phyloP scores from a whole-genome alignment of 106 monocot species.

The Phalaenopsis aphrodite region DNA sequence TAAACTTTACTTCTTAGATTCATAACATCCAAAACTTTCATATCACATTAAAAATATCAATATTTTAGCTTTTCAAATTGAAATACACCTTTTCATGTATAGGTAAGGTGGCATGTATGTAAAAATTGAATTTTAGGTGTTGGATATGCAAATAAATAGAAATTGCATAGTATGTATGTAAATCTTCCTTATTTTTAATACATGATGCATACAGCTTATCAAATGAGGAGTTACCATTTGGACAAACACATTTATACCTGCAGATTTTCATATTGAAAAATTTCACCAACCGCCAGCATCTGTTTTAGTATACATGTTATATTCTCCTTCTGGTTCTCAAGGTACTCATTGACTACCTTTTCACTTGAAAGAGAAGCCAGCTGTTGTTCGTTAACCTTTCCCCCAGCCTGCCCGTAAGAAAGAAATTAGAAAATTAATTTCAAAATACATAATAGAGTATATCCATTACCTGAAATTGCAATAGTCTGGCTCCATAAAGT shows the following conservation, averaged over 20 bases:
- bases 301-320: slow-evolving; percentile 75
- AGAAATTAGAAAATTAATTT: slow-evolving; percentile 13
- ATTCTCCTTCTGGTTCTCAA: slow-evolving; percentile 64
- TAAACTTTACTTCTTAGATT: no score
- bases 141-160: no score
- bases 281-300: slow-evolving; percentile 43
- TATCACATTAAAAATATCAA: no score
- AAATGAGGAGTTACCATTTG: background rate
- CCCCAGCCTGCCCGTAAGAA: slow-evolving; percentile 39
- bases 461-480: slow-evolving; percentile 71
- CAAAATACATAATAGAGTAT: background rate
- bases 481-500: slow-evolving; percentile 79
- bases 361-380: slow-evolving; percentile 77
- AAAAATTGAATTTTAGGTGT: no score
- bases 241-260: slow-evolving; percentile 33
- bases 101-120: no score
- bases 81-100: no score
- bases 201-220: background rate
- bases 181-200: background rate
- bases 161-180: no score
- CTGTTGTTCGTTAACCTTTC: slow-evolving; percentile 60
- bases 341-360: slow-evolving; percentile 60
- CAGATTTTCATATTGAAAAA: slow-evolving; percentile 82
- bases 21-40: no score
- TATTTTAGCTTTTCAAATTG: no score